Evolutionary conservation across 805 yeast genomes (phyloP), one percentile per base, ranked within the genome.

Genomic region (Yamadazyma endophytica): DNA sequence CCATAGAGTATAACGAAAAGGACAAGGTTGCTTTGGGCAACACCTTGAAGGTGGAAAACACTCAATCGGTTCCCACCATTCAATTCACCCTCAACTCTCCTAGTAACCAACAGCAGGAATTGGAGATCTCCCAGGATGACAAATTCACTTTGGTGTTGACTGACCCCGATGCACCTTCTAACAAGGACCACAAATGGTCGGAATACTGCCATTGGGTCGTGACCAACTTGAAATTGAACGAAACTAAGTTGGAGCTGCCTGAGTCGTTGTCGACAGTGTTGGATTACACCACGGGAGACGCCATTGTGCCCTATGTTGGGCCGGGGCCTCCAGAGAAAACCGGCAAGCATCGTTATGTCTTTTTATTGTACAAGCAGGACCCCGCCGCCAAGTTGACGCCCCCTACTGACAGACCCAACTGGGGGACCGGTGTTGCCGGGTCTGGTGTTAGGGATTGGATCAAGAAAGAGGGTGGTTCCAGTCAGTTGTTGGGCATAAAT

Each of bases 91-190:
- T 78, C 40, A 67, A 70, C 42, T 60, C 70, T 22, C 64, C 70
- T 12, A 60, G 64, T 22, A 34, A 34, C 12, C 57, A 61, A 32
- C 68, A 70, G 25, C 51, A 56, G 13, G 68, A 65, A 21, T 46
- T 68, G 41, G 68, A 64, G 40, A 59, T 71, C 22, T 49, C 61
- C 11, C 44, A 56, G 15, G 55, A 67, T 16, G 81, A 77, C 42
- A 58, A 70, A 30, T 88, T 82, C 60, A 77, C 92, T 8, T 61
- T 89, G 43, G 83, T 84, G 3, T 45, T 88, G 43, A 89, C 96
- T 6, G 96, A 88, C 56, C 97, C 97, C 1, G 96, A 88, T 64
- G 96, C 96, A 6, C 97, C 97, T 9, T 74, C 88, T 3, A 72
- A 77, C 44, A 69, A 73, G 3, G 96, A 88, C 54, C 77, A 80